A percentile compares a stretch with the other conserved stretches of the same genome.
Evolutionary conservation across 202 grass and related monocot species (phyloP).

Genomic region (Zizania palustris): DNA sequence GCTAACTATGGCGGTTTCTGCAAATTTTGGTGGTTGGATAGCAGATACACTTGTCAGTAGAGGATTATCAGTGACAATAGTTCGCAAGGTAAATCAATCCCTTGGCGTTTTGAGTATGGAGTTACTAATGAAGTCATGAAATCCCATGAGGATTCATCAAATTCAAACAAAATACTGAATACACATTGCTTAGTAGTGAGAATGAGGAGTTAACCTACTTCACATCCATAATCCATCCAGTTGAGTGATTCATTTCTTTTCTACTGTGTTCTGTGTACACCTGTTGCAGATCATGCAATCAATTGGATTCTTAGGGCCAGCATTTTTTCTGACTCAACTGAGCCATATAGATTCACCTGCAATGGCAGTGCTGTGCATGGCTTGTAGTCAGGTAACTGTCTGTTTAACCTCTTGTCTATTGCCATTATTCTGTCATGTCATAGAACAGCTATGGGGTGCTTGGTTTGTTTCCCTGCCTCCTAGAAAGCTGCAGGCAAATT

Average conservation of each 20-base stretch:
- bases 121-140: not conserved
- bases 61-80: constrained; percentile 85
- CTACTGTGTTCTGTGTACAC: constrained; percentile 11
- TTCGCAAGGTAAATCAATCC: constrained; percentile 73
- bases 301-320: constrained; percentile 94
- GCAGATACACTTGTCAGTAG: constrained; percentile 95
- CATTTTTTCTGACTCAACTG: constrained; percentile 95
- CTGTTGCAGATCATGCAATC: constrained; percentile 94
- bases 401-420: constrained; percentile 25
- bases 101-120: not conserved
- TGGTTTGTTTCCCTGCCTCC: too few relatives aligned
- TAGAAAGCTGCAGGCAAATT: too few relatives aligned
- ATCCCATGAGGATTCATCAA: constrained; percentile 19
- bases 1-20: constrained; percentile 94
- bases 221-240: constrained; percentile 6
- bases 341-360: constrained; percentile 83
- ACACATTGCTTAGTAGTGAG: not conserved
- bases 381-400: constrained; percentile 85
- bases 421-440: constrained; percentile 6
- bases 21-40: constrained; percentile 98
- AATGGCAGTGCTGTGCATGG: constrained; percentile 94
- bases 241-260: constrained; percentile 24
- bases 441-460: not conserved
- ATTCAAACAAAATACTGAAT: not conserved
- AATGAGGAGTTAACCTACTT: constrained; percentile 6